These are phyloP conservation scores for Gilbertella persicaria DNA, from an alignment of 371 early-diverging fungal genomes.

Conservation along the genomic window DNA sequence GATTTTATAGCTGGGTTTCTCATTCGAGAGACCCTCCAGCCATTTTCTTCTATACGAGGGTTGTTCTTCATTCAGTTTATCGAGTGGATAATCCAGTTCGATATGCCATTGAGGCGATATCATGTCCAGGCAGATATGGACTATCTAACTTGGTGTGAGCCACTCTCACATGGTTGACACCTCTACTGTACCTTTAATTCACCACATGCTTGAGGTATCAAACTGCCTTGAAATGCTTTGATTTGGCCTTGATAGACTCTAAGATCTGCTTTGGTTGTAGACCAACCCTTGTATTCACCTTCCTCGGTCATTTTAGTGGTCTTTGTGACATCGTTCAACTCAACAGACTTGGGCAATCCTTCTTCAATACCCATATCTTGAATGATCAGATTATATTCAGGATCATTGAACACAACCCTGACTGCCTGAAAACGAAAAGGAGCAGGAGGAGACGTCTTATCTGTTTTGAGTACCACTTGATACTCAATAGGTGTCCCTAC, in stretches of 20 bases:
- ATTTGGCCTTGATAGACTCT: constrained; percentile 53
- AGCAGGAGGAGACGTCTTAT: constrained; percentile 37
- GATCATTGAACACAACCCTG: constrained; percentile 60
- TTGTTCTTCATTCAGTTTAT: constrained; percentile 25
- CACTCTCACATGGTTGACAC: not conserved
- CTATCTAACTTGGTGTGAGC: constrained; percentile 32
- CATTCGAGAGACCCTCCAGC: constrained; percentile 16
- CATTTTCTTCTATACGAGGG: constrained; percentile 25
- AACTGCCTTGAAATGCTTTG: constrained; percentile 64
- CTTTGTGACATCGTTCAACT: constrained; percentile 29
- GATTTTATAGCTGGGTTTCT: constrained; percentile 32
- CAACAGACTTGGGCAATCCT: constrained; percentile 4
- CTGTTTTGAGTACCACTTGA: constrained; percentile 36
- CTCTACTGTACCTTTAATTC: constrained; percentile 57
- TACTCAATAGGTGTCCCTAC: constrained; percentile 37
- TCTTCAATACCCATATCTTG: constrained; percentile 20
- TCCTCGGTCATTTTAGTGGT: constrained; percentile 15
- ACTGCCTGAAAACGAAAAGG: constrained; percentile 47
- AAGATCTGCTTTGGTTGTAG: constrained; percentile 40
- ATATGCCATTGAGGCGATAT: constrained; percentile 44
- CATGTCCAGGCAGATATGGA: constrained; percentile 46
- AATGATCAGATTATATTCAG: constrained; percentile 37
- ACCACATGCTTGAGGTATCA: constrained; percentile 60
- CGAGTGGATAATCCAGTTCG: constrained; percentile 47
- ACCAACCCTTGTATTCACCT: constrained; percentile 33